Evolutionary conservation across 1,284 basidiomycete species (phyloP), one percentile per base, ranked within the genome.

Genomic region (Ceratobasidium theobromae): DNA sequence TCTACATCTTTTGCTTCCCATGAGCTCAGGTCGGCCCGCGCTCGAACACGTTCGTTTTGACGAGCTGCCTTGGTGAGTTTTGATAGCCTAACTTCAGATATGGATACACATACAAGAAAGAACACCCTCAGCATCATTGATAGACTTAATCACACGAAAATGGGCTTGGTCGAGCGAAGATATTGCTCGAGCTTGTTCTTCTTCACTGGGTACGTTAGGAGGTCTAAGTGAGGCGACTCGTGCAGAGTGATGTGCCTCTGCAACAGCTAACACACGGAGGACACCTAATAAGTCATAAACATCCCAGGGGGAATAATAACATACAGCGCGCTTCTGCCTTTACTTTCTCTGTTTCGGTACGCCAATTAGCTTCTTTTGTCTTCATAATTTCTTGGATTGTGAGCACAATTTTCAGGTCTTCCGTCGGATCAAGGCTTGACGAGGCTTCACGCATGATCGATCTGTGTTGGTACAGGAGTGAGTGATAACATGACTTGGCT

Each of bases 1-100:
- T 55, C 49, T 2, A 70, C 69, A 28, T 70, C 69, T 40, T 60
- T 68, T 23, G 70, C 68, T 35, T 70, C 66, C 51, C 57, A 60
- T 2, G 57, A 60, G 23, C 57, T 28, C 23, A 60, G 32, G 25
- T 60, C 57, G 3, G 27, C 33, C 16, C 57, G 43, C 23, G 57
- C 57, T n/a, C 57, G 57, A 23, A 60, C 43, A 8, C 57, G 57
- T 23, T 60, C 57, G 57, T 60, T 60, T 27, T 60, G 57, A 4
- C 57, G 57, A 67, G 60, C 49, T 68, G 33, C 28, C 54, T 49
- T 41, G 55, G 30, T 14, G 21, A 46, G 41, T 48, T 58, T 11
- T 53, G n/a, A 4, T 40, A 38, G 11, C 35, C 33, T 14, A 57
- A 43, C 30, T 69, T 67, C 12, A 45, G 43, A 27, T 11, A 9